Base-by-base conservation (phyloP, 257 asterid species). In the Nicotiana tabacum region DNA sequence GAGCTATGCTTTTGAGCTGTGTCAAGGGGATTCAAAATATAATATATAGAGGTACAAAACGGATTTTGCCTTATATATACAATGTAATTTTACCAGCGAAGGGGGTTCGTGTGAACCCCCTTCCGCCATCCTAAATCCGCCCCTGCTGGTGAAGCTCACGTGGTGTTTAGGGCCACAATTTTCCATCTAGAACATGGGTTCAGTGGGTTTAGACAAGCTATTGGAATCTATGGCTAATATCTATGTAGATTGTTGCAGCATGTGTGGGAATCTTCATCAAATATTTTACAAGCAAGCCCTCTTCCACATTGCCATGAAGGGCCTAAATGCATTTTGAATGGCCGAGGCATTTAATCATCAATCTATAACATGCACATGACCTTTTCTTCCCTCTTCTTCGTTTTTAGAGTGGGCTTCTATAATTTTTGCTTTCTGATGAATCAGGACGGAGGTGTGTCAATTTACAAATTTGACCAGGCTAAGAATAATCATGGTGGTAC, bases 401-500 rank as follows among this genome's bases (percentile, higher is more conserved):
- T 46, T 35, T 81, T 5, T 66, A 66, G 78, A 66, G 43, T 11
- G 51, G 80, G 35, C 39, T 48, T 74, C 13, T 66, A 65, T 58
- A 37, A 67, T 48, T 58, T 85, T 13, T 60, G 33, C 48, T 21
- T 77, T 85, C 85, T 81, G 65, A 56, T 86, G 64, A 82, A 83
- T 48, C 89, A 96, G 98, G 98, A 92, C 89, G 99, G 99, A 81
- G 92, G 94, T 46, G 98, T 90, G 46, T 89, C 97, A 64, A 94
- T 94, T 87, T 93, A 94, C 87, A 96, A 92, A 90, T 93, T 91
- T 82, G 95, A 93, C 85, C 90, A 86, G 64, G 86, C 85, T 61
- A 92, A 90, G 85, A 92, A 89, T 74, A 89, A 86, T 66, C 88
- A 70, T 58, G 84, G 86, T 17, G 97, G 91, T 55, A 83, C 91